Evolutionary conservation across 768 basidiomycete species (phyloP), one percentile per base, ranked within the genome.

Genomic region (Crassisporium funariophilum): DNA sequence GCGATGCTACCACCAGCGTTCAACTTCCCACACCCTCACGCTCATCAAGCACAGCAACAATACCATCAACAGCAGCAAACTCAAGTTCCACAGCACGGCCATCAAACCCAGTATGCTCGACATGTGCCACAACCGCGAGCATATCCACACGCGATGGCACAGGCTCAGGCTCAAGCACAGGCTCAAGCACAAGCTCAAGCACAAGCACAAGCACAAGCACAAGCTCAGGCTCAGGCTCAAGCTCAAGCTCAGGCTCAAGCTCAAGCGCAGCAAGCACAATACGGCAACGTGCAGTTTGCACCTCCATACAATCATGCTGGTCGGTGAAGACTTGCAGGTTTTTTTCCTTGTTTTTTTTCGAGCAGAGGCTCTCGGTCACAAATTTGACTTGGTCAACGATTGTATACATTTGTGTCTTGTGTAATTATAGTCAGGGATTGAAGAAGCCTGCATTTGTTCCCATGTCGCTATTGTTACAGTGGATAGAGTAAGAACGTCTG

Each of bases 1-100:
- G 73, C 83, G 24, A 84, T 86, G 78, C 74, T 81, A 4, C 85
- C 86, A 3, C 84, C 86, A 21, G 62, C 76, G 17, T 88, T 83
- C 62, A 84, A 81, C 58, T 88, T 78, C 56, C 80, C 86, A 2
- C 84, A 84, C 49, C 80, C 82, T 31, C 82, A 81, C 49, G 67
- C 74, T 12, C 77, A 78, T 34, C 82, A 75, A 43, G 70, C 70
- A n/a, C 79, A 72, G 44, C 71, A 74, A 35, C 76, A 76, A 25
- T 77, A 74, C 27, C 71, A 71, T 21, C 70, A 66, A 34, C 66
- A 60, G n/a, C 62, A 60, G 36, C 59, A 58, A 19, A 55, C 56
- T 8, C 55, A 59, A 33, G 62, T 62, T 12, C 67, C 68, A 47
- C 61, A 60, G 10, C 59, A 65, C 49, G 65, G 62, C 39, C 68